These are phyloP conservation scores for Taphrina betulina DNA, from an alignment of 1,139 yeast genomes.

Conservation along the genomic window DNA sequence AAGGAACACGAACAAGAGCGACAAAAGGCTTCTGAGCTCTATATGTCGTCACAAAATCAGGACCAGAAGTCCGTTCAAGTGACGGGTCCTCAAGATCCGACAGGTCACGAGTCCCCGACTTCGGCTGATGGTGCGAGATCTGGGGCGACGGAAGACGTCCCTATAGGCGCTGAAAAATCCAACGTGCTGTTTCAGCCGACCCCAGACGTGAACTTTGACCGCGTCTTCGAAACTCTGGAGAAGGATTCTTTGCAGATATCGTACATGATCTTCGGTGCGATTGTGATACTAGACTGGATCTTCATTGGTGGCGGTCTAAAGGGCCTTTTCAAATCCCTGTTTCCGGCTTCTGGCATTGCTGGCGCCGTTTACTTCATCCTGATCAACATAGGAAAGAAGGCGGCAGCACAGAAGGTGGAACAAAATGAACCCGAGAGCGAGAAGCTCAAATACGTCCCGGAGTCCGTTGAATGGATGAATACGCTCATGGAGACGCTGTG, in stretches of 20 bases:
- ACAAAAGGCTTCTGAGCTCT: conserved; percentile 11
- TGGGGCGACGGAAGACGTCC: conserved; percentile 31
- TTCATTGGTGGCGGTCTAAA: conserved; percentile 29
- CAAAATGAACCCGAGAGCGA: conserved; percentile 24
- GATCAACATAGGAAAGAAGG: conserved; percentile 13
- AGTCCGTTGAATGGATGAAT: conserved; percentile 32
- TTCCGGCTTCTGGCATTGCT: conserved; percentile 31
- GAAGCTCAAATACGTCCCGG: conserved; percentile 24
- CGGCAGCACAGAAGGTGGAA: conserved; percentile 21
- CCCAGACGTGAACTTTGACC: conserved; percentile 27
- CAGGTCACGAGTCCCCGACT: conserved; percentile 1
- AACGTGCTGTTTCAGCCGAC: conserved; percentile 32
- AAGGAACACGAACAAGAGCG: conserved; percentile 10
- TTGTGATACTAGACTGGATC: conserved; percentile 19
- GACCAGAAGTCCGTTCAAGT: not conserved
- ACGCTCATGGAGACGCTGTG: conserved; percentile 27
- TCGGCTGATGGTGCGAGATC: conserved; percentile 15
- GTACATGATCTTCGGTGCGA: conserved; percentile 20
- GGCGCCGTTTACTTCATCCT: conserved; percentile 26
- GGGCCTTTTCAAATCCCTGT: conserved; percentile 25
- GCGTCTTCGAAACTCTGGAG: conserved; percentile 23
- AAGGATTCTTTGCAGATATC: conserved; percentile 19
- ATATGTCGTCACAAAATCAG: conserved; percentile 4
- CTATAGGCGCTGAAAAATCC: conserved; percentile 29
- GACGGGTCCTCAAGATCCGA: conserved; percentile 1